Evolutionary conservation across 192 early-diverging fungal species (phyloP), one percentile per base, ranked within the genome.

Genomic region (Cetraspora pellucida): DNA sequence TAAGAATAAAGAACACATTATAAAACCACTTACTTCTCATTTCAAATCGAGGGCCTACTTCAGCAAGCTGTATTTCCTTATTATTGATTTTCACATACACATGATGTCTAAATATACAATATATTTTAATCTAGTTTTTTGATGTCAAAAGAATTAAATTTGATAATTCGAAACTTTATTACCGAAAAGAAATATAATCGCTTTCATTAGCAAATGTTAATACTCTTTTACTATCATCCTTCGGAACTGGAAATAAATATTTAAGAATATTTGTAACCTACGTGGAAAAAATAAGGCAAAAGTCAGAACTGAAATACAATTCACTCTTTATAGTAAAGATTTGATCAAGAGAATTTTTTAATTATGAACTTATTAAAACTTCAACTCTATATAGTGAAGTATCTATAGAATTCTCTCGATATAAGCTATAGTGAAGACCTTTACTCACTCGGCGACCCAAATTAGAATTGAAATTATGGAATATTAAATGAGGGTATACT

Each of bases 21-120:
- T 19, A 44, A 19, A 23, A 57, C 23, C 61, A 77, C 87, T 79
- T 84, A 92, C 91, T 85, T 83, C 93, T 88, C 96, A 98, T 95
- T 85, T 99, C 97, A 81, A 99, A 99, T 57, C 97, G 89, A 52
- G 97, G 97, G 9, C 97, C 97, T 23, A 99, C 97, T 80, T 99
- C 97, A 45, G 93, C 95, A 66, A 99, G 84, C 80, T 96, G 90
- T 8, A 97, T 95, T 71, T 97, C 93, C 71, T 94, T 94, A 80
- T 93, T 92, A 58, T 88, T 89, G 60, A 91, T 89, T 86, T 97
- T 96, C 61, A 93, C 87, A 83, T 89, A 99, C 21, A 99, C 96
- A 84, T 98, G 96, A 78, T 99, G 97, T 81, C 97, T 91, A 79
- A n/a, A 66, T 14, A 75, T 78, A 16, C 10, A 78, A 69, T 65